phyloP scores from a whole-genome alignment of 2,329 filamentous ascomycete genomes.

The Juglanconis sp. region DNA sequence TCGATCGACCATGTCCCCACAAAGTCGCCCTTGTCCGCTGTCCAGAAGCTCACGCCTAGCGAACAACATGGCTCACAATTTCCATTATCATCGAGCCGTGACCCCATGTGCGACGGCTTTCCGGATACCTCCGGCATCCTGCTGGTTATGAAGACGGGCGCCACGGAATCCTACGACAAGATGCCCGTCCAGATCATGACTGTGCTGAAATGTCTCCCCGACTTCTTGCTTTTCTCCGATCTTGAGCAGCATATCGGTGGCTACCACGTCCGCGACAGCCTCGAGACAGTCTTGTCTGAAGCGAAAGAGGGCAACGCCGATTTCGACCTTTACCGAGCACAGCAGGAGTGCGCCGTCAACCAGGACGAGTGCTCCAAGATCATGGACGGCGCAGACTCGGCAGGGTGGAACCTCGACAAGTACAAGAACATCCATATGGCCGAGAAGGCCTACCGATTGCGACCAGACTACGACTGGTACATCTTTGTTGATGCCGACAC shows the following conservation, averaged over 20 bases:
- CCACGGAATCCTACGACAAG: conserved; percentile 52
- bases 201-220: conserved; percentile 48
- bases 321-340: conserved; percentile 47
- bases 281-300: conserved; percentile 41
- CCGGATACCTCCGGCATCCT: conserved; percentile 44
- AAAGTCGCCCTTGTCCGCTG: neutral
- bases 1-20: neutral
- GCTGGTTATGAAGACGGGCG: conserved; percentile 58
- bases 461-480: conserved; percentile 56
- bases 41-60: conserved; percentile 32
- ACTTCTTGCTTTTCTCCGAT: conserved; percentile 59
- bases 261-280: conserved; percentile 42
- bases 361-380: conserved; percentile 42
- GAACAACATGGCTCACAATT: conserved; percentile 24
- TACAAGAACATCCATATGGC: conserved; percentile 62
- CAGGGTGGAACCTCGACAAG: conserved; percentile 56
- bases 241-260: conserved; percentile 46
- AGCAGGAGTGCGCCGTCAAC: conserved; percentile 42
- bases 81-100: neutral
- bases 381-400: conserved; percentile 23
- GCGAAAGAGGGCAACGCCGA: conserved; percentile 44
- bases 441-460: conserved; percentile 48
- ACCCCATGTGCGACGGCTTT: conserved; percentile 30
- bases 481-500: conserved; percentile 58
- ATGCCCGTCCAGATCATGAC: conserved; percentile 56